Percentiles rank a stretch among this genome's conserved stretches.
Evolutionary conservation across 2,329 filamentous ascomycete species (phyloP).

Genomic region (Thermochaetoides dissita): DNA sequence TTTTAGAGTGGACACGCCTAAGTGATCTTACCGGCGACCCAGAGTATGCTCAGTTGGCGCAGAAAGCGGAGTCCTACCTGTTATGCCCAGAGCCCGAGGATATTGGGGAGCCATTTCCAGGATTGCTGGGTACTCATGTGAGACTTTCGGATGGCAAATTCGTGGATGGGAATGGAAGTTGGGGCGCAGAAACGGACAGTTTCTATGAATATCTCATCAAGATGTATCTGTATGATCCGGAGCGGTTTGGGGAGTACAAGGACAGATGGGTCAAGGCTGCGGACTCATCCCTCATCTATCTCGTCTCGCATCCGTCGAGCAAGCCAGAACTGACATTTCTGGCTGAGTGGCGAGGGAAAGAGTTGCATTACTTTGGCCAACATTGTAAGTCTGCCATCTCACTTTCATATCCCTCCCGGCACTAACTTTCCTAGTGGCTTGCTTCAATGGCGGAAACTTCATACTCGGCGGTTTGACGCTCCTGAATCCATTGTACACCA

Average conservation of each 20-base stretch:
- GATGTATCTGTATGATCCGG: slow-evolving; percentile 69
- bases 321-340: slow-evolving; percentile 62
- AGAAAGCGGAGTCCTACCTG: slow-evolving; percentile 56
- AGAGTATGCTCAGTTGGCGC: slow-evolving; percentile 51
- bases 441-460: slow-evolving; percentile 76
- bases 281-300: slow-evolving; percentile 58
- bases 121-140: slow-evolving; percentile 57
- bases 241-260: slow-evolving; percentile 48
- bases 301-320: slow-evolving; percentile 52
- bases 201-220: slow-evolving; percentile 89
- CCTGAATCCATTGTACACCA: slow-evolving; percentile 47
- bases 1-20: slow-evolving; percentile 73
- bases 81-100: slow-evolving; percentile 44
- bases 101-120: slow-evolving; percentile 56
- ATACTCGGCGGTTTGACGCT: slow-evolving; percentile 66
- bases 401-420: not conserved
- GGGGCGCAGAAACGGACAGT: slow-evolving; percentile 63
- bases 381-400: slow-evolving; percentile 28
- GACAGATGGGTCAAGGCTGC: slow-evolving; percentile 64
- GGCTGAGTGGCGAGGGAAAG: slow-evolving; percentile 36
- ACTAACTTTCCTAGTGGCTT: slow-evolving; percentile 41
- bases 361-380: slow-evolving; percentile 30
- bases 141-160: slow-evolving; percentile 53
- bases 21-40: slow-evolving; percentile 58
- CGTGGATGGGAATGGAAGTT: slow-evolving; percentile 53